Conservation (phyloP, 2,329 filamentous ascomycete genomes). For the Coniella lustricola region DNA sequence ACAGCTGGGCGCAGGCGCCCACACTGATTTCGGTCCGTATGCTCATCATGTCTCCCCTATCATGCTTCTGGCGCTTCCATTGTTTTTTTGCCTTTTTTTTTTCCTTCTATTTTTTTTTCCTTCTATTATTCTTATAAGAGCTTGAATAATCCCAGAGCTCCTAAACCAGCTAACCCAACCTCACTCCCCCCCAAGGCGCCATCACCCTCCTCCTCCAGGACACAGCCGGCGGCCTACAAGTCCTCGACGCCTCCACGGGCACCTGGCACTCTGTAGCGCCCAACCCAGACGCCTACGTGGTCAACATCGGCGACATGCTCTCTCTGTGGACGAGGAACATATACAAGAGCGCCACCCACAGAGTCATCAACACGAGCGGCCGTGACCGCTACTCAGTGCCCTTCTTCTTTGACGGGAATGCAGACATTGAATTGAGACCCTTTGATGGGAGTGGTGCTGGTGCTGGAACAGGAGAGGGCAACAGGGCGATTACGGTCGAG, state of each 20-base stretch:
- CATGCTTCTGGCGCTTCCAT: too few relatives aligned
- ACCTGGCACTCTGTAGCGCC: conserved; percentile 40
- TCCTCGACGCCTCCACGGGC: conserved; percentile 36
- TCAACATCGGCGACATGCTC: conserved; percentile 46
- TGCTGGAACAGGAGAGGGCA: too few relatives aligned
- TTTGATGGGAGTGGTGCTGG: conserved; percentile 26
- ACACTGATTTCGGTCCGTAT: conserved; percentile 43
- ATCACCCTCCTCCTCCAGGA: conserved; percentile 50
- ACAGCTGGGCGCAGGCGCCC: conserved; percentile 36
- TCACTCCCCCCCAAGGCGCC: conserved; percentile 21
- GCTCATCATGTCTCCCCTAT: not conserved
- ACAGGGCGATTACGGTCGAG: conserved; percentile 23
- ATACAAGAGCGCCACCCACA: conserved; percentile 47
- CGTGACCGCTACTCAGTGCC: conserved; percentile 49
- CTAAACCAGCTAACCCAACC: not conserved
- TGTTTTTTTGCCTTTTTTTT: not conserved
- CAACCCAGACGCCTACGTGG: conserved; percentile 38
- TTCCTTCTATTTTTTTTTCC: not conserved
- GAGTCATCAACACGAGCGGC: conserved; percentile 46
- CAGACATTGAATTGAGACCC: conserved; percentile 30
- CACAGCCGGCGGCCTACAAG: conserved; percentile 42
- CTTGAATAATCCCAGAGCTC: too few relatives aligned
- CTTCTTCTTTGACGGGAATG: conserved; percentile 49
- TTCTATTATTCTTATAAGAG: too few relatives aligned
- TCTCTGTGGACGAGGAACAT: conserved; percentile 42